These are phyloP conservation scores for Geopyxis carbonaria DNA, from an alignment of 495 filamentous ascomycete genomes.

Conservation along the genomic window DNA sequence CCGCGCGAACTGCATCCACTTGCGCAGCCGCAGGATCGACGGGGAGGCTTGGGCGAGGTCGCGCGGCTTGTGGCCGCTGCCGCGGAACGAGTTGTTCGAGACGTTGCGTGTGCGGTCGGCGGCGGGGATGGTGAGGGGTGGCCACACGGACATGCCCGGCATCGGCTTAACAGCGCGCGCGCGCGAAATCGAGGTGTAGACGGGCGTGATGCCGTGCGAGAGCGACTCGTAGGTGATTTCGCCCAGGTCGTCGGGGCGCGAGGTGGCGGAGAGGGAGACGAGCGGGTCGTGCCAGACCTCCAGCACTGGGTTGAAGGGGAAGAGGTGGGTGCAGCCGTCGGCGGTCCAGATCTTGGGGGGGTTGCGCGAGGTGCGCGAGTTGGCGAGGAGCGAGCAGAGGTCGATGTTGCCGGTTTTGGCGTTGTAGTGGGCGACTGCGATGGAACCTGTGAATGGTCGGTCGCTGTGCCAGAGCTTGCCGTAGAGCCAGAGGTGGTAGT, in stretches of 20 bases:
- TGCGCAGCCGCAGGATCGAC: slow-evolving; percentile 61
- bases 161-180: too few relatives aligned
- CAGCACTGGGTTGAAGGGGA: slow-evolving; percentile 51
- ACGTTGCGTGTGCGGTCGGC: slow-evolving; percentile 35
- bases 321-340: slow-evolving; percentile 53
- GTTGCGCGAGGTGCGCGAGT: slow-evolving; percentile 33
- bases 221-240: slow-evolving; percentile 37
- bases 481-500: slow-evolving; percentile 72
- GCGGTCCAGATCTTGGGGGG: slow-evolving; percentile 37
- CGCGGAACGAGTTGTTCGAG: slow-evolving; percentile 30
- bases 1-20: slow-evolving; percentile 44
- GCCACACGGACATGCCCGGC: slow-evolving; percentile 46
- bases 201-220: slow-evolving; percentile 30
- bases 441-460: slow-evolving; percentile 43
- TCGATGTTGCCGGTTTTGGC: slow-evolving; percentile 56
- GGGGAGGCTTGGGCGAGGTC: slow-evolving; percentile 43
- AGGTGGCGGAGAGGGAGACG: slow-evolving; percentile 41
- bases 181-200: slow-evolving; percentile 23
- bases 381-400: slow-evolving; percentile 58
- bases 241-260: slow-evolving; percentile 23
- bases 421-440: slow-evolving; percentile 61
- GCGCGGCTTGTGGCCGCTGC: slow-evolving; percentile 28
- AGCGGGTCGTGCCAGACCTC: slow-evolving; percentile 54
- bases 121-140: slow-evolving; percentile 52
- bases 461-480: slow-evolving; percentile 80